Conservation (phyloP, 345 rosid genomes). For the Gossypium longicalyx region DNA sequence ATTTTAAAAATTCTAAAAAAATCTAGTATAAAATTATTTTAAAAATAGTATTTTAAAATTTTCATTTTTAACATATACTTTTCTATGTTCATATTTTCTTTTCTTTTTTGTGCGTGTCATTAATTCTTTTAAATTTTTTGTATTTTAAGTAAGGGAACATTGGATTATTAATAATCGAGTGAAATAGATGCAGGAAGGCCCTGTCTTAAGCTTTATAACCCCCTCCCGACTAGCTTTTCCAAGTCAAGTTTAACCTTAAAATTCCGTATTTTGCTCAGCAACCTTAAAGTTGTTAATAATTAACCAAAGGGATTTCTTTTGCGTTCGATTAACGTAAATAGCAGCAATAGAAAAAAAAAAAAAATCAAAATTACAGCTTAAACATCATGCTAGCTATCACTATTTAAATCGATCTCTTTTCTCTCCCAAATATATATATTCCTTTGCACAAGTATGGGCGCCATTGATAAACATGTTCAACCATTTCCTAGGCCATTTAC, state of each 20-base stretch:
- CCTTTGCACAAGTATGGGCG: constrained; percentile 23
- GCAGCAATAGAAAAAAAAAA: too few relatives aligned
- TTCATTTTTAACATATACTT: too few relatives aligned
- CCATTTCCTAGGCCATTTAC: constrained; percentile 19
- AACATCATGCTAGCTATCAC: background rate
- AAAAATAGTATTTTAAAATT: too few relatives aligned
- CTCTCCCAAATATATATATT: background rate
- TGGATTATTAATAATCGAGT: background rate
- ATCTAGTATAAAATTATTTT: too few relatives aligned
- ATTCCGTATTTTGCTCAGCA: background rate
- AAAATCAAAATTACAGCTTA: too few relatives aligned
- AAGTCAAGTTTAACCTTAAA: background rate
- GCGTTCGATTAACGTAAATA: background rate
- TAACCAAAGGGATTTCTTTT: background rate
- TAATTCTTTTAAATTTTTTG: too few relatives aligned
- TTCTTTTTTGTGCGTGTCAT: too few relatives aligned
- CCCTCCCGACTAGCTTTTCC: background rate
- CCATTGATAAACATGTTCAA: constrained; percentile 8
- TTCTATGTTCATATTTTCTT: too few relatives aligned
- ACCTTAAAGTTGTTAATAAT: background rate
- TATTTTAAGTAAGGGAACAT: too few relatives aligned
- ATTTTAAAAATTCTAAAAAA: too few relatives aligned
- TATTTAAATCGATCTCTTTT: background rate
- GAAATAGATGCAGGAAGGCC: background rate
- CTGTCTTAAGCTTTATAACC: background rate